Evolutionary conservation across 176 grass and related monocot species (phyloP), one percentile per base, ranked within the genome.

Genomic region (Typha latifolia): DNA sequence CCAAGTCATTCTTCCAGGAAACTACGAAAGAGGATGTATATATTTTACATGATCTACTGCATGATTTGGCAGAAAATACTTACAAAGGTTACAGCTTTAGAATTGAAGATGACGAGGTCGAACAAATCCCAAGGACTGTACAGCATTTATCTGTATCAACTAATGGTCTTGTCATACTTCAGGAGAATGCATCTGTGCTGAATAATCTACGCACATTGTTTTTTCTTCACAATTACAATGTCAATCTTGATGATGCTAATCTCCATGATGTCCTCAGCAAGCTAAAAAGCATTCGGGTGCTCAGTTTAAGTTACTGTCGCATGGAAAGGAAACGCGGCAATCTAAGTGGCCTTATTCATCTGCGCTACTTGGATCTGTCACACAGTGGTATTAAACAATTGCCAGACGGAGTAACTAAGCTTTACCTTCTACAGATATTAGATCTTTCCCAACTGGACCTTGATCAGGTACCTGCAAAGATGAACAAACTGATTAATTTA

Each of bases 1-100:
- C 29, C 18, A 94, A 77, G 3, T 94, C 79, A 7, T 94, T 88
- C 67, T 88, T 94, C 49, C 56, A 74, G 66, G 64, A 81, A 49
- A 5, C 1, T 3, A 66, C 66, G 12, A 11, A 18, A 0, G 27
- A 74, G 1, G 49, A 37, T 75, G 32, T 62, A 13, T 86, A 79
- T 32, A 15, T 79, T 14, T 73, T 87, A 78, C 77, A 91, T 77
- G 81, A 91, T 53, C 57, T 87, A 32, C 74, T 84, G 20, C 81
- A 84, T 63, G 77, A 88, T 43, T 53, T 88, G 31, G 82, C 82
- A 55, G 52, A 21, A 47, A 12, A 51, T 76, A 76, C 80, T 49
- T 82, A 81, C 14, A 34, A 21, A 4, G 79, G 74, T 1, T 26
- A 72, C 12, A 62, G 2, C 10, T 47, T 37, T n/a, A 18, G 57